Conservation (phyloP, 225 moss, liverwort and hornwort species). For the Polytrichum formosum region DNA sequence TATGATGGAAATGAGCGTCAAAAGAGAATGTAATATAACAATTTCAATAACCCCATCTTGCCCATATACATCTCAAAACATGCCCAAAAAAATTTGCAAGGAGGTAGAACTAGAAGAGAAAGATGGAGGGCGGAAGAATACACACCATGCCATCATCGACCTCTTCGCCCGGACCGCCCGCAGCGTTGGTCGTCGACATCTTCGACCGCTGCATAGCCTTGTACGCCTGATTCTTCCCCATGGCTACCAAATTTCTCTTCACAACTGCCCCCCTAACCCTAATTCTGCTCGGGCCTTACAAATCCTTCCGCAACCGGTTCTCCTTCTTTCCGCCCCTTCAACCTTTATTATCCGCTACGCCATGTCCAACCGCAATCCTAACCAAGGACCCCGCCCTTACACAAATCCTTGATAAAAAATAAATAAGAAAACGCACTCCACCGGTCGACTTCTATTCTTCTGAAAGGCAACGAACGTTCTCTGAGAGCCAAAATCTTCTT, state of each 20-base stretch:
- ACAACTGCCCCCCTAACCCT: not conserved
- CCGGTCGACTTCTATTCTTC: no score
- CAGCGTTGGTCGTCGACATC: constrained; percentile 93
- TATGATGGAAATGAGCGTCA: no score
- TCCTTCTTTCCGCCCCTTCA: constrained; percentile 10
- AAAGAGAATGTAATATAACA: no score
- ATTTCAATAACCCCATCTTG: no score
- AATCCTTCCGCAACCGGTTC: not conserved
- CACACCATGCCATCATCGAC: constrained; percentile 99
- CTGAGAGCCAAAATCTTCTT: no score
- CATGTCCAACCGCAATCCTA: constrained; percentile 15
- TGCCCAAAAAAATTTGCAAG: not conserved
- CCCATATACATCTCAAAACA: not conserved
- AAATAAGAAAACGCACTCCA: not conserved
- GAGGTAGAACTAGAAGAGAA: not conserved
- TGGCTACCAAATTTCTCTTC: constrained; percentile 24
- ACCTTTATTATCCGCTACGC: constrained; percentile 11
- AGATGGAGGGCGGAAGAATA: constrained; percentile 72
- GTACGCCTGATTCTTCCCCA: constrained; percentile 99
- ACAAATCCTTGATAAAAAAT: not conserved
- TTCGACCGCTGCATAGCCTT: constrained; percentile 99
- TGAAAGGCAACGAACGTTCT: no score
- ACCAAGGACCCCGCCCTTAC: constrained; percentile 6
- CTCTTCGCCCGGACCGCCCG: constrained; percentile 91
- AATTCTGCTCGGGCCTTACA: not conserved